Percentiles rank a stretch among this genome's conserved stretches.
Conservation (phyloP, 164 flowering plant genomes). For the Sedum album region DNA sequence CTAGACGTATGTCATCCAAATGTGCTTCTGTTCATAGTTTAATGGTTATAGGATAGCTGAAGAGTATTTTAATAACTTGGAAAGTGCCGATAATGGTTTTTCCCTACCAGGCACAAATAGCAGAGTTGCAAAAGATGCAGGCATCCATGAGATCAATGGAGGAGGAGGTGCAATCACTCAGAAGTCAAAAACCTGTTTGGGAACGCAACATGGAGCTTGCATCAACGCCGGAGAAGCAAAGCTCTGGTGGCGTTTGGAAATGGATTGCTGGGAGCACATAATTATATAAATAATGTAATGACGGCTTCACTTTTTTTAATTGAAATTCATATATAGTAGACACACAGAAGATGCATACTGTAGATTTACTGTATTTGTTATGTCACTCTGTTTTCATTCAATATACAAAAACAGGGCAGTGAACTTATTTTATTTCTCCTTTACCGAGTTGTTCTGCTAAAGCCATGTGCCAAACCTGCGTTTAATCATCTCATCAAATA, state of each 20-base stretch:
- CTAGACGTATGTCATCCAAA: background rate
- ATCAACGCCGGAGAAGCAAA: conserved; percentile 34
- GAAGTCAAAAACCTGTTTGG: conserved; percentile 44
- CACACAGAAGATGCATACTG: too few species aligned
- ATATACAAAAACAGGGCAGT: too few species aligned
- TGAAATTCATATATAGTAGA: too few species aligned
- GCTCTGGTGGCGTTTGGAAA: conserved; percentile 75
- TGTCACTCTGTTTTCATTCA: too few species aligned
- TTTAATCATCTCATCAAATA: too few species aligned
- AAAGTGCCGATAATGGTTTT: background rate
- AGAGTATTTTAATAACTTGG: too few species aligned
- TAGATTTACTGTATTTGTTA: too few species aligned
- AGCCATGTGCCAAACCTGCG: too few species aligned
- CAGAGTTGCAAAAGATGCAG: conserved; percentile 54
- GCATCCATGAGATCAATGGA: conserved; percentile 44
- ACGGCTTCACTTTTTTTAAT: too few species aligned
- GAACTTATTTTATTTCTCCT: too few species aligned
- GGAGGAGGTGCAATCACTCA: conserved; percentile 54
- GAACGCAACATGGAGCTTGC: conserved; percentile 51
- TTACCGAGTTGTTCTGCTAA: too few species aligned
- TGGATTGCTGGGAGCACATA: conserved; percentile 58
- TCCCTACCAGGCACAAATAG: conserved; percentile 61
- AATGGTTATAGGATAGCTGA: background rate
- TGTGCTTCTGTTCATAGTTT: background rate
- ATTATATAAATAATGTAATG: background rate